Percentiles rank a stretch among this genome's conserved stretches.
Evolutionary conservation across 2,329 filamentous ascomycete genomes (phyloP).

Genomic region (Sporothrix brasiliensis): DNA sequence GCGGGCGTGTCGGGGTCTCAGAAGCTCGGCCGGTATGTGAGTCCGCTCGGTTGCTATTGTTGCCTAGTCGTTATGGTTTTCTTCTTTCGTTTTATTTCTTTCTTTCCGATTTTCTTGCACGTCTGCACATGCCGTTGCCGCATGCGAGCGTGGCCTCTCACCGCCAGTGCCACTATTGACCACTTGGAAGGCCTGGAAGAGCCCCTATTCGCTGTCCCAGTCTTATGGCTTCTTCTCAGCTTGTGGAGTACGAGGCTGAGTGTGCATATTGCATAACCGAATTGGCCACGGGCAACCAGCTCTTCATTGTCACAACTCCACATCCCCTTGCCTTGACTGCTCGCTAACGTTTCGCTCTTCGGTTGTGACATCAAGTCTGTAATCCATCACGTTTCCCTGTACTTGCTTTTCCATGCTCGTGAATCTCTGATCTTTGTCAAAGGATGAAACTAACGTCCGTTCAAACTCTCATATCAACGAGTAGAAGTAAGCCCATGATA

Average conservation of each 20-base stretch:
- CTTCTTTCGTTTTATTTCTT: background rate
- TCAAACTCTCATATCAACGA: background rate
- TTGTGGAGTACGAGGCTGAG: constrained; percentile 3
- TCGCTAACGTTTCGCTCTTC: background rate
- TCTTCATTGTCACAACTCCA: background rate
- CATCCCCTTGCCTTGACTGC: background rate
- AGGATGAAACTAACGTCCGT: constrained; percentile 6
- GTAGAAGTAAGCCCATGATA: background rate
- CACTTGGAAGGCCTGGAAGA: no score
- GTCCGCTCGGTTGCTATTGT: background rate
- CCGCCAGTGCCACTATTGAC: background rate
- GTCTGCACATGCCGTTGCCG: background rate
- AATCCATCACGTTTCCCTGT: no score
- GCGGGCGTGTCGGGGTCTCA: background rate
- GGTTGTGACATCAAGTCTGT: no score
- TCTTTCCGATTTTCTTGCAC: background rate
- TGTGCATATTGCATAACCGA: constrained; percentile 8
- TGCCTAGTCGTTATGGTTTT: background rate
- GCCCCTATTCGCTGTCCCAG: background rate
- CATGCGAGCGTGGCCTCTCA: background rate
- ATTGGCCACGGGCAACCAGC: background rate
- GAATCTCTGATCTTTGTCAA: background rate
- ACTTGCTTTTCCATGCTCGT: background rate
- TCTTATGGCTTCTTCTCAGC: background rate
- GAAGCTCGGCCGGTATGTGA: constrained; percentile 17